Evolutionary conservation across 106 monocot genomes (phyloP), one percentile per base, ranked within the genome.

Genomic region (Dendrobium chrysotoxum): DNA sequence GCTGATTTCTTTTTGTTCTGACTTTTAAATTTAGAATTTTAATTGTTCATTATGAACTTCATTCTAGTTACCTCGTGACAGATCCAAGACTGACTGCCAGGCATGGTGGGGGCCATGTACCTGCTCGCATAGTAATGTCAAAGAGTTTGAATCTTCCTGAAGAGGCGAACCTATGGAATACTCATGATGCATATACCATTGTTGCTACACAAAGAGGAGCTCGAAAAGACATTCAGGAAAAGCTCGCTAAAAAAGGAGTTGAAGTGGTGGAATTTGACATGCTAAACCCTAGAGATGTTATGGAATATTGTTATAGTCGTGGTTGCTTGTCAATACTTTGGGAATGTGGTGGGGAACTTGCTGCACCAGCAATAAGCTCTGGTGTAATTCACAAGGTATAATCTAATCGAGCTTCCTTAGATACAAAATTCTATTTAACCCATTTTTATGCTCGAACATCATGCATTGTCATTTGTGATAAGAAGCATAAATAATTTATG

Each of bases 201-300:
- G 90, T 99, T 82, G 90, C 80, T 50, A 99, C 99, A 54, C 99
- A 99, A 83, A 86, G 95, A 70, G 99, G 99, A 83, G 99, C 91
- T 79, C 64, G 91, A 40, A 95, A 85, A 74, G 88, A 93, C 44
- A 78, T 99, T 75, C 95, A 95, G 73, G 75, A 87, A 80, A 83
- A 84, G 66, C 95, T 99, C 85, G 90, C 95, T 30, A 85, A 61
- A 39, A 99, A 99, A 87, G 99, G 95, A 70, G 99, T 99, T 82
- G 95, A 99, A 84, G 95, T 99, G 53, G 91, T 99, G 35, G 99
- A 99, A 78, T 99, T 99, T 88, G 99, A 95, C 71, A 83, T 91
- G 46, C 87, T 99, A 53, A 95, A 95, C 76, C 93, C 95, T 7
- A 89, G 90, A 80, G 95, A 99, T 81, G 86, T 95, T 28, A 95